These are phyloP conservation scores for Coniophora puteana DNA, from an alignment of 1,284 basidiomycete genomes.

Conservation along the genomic window DNA sequence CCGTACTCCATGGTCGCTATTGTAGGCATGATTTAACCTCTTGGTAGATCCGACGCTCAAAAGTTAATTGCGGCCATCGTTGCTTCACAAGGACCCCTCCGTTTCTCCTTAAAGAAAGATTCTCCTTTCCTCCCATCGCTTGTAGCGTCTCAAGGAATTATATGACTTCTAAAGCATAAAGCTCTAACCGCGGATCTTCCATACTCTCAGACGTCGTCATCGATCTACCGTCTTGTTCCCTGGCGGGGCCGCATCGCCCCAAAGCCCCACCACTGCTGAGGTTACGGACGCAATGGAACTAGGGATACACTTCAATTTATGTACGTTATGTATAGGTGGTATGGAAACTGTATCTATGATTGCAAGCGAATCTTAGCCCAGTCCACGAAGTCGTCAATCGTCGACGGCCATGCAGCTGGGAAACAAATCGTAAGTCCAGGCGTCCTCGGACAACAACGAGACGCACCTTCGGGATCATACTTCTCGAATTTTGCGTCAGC, in stretches of 20 bases:
- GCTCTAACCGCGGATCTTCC: too few species aligned
- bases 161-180: too few species aligned
- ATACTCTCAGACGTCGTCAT: too few species aligned
- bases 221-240: too few species aligned
- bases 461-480: conserved; percentile 83
- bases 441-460: conserved; percentile 1
- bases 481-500: conserved; percentile 80
- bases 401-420: conserved; percentile 85
- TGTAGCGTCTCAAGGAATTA: conserved; percentile 16
- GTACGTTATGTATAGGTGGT: too few species aligned
- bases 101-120: conserved; percentile 32
- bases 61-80: conserved; percentile 36
- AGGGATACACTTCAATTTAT: too few species aligned
- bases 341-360: too few species aligned
- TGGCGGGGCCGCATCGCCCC: too few species aligned
- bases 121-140: conserved; percentile 42
- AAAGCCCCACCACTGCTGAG: too few species aligned
- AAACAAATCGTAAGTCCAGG: conserved; percentile 4
- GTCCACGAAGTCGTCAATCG: conserved; percentile 86
- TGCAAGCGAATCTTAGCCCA: conserved; percentile 58
- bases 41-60: conserved; percentile 31
- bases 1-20: too few species aligned
- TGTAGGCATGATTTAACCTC: neutral
- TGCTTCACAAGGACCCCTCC: conserved; percentile 24
- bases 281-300: too few species aligned